Base-by-base conservation (phyloP, 306 rosid genomes). In the Amphicarpaea edgeworthii region DNA sequence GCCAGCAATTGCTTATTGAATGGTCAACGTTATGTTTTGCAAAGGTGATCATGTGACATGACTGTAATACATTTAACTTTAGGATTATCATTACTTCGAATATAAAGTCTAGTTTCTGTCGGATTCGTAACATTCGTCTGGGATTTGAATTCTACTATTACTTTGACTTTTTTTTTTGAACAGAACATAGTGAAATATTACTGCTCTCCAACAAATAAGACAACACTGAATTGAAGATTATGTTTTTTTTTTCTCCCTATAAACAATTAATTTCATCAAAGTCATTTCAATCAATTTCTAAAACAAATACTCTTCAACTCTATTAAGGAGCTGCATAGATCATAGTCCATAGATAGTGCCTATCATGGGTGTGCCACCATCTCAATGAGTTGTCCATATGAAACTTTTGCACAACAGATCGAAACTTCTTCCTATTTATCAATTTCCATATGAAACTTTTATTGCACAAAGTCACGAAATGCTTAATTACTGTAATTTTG, bases 11-110 rank as follows among this genome's bases (percentile, higher is more conserved):
- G 8, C 10, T 14, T 2, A 59, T 6, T 19, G 34, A 7, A 34
- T 2, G 38, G 76, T 32, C 50, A 51, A 19, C 37, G 42, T 37
- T 38, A 12, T 34, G 64, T 37, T 71, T 7, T 15, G 20, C 24
- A 40, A 40, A 55, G 42, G 24, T 57, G n/a, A n/a, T n/a, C n/a
- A n/a, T n/a, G n/a, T n/a, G 77, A 72, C 9, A 51, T 37, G 64
- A 53, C 68, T 41, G 8, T 1, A 34, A 21, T 20, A 24, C 54
- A 15, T 51, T 38, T 57, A 41, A 23, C 28, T 15, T 24, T 23
- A 38, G 23, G 65, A 15, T 7, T 12, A 14, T 60, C 42, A 30
- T 30, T 60, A 55, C 62, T 24, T 4, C 1, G 3, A 55, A 23
- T 34, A 46, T 14, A 45, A 68, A 46, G 43, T 32, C 19, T 5